Evolutionary conservation across 306 rosid genomes (phyloP), one percentile per base, ranked within the genome.

Genomic region (Rubus parviflorus): DNA sequence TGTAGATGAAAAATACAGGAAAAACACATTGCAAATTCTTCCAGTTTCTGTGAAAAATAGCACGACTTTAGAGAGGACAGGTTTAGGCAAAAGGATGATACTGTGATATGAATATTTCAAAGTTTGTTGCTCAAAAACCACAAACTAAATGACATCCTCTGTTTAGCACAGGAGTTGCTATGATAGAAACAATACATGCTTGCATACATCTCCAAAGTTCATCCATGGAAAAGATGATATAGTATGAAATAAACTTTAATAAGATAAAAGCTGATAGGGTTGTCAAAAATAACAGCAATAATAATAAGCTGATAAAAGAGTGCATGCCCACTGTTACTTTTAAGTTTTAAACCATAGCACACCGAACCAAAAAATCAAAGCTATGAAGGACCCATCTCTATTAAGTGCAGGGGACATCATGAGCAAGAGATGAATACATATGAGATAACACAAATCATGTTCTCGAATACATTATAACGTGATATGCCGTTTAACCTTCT

Each of bases 381-480:
- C 74, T 70, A 60, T 70, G 45, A 70, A 70, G 25, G 70, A 30
- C 35, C 35, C 35, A 30, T 30, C 35, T 30, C 35, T 30, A 30
- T 30, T 30, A 30, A 30, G 35, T 30, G 35, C 35, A 30, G 35
- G 35, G 35, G 35, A 65, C 23, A 48, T 70, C 60, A 57, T 6
- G 37, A 57, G 23, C 74, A 70, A 30, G 25, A 70, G 42, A 70
- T 19, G 45, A 25, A 70, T 45, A 68, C 45, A 70, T 16, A 70
- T 8, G 19, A 65, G 35, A 30, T 30, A 30, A 30, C 35, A 30
- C 1, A 30, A 30, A 30, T 30, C 35, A 30, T 30, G 35, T 30
- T 30, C 35, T 30, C 35, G 2, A 30, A 30, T 30, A 30, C 35
- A 30, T n/a, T n/a, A n/a, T n/a, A n/a, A n/a, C n/a, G n/a, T n/a